phyloP scores from a whole-genome alignment of 257 asterid species.

The Fraxinus americana region DNA sequence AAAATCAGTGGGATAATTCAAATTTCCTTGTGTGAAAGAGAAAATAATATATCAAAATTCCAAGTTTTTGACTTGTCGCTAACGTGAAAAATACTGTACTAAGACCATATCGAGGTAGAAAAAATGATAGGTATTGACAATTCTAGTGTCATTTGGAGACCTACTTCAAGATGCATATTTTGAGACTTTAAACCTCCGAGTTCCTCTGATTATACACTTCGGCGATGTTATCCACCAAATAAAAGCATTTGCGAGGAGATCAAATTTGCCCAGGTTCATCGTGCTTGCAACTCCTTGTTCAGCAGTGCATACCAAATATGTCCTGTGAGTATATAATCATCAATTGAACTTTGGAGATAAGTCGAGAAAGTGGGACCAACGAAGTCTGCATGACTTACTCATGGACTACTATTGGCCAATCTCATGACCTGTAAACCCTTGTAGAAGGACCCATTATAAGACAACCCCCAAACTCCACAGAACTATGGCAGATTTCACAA shows the following conservation, averaged over 20 bases:
- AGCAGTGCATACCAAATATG: too few species aligned
- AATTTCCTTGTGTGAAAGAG: too few species aligned
- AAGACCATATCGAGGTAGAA: background rate
- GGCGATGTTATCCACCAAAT: too few species aligned
- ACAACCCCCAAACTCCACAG: background rate
- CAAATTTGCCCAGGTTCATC: too few species aligned
- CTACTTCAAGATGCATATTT: background rate
- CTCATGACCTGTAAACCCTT: background rate
- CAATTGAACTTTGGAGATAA: too few species aligned
- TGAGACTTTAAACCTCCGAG: background rate
- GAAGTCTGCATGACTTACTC: background rate
- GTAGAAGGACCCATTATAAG: conserved; percentile 12
- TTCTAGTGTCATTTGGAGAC: background rate
- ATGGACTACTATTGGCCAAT: background rate
- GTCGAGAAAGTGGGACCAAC: background rate
- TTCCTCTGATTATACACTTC: background rate
- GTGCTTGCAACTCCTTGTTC: too few species aligned
- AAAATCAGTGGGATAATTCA: too few species aligned
- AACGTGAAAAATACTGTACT: too few species aligned
- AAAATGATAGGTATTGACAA: background rate
- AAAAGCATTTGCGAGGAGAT: background rate
- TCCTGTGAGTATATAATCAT: too few species aligned
- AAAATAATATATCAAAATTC: too few species aligned
- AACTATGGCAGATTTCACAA: conserved; percentile 7
- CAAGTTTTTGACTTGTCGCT: too few species aligned